Evolutionary conservation across 805 yeast species (phyloP).

Genomic region (Alloascoidea africana): DNA sequence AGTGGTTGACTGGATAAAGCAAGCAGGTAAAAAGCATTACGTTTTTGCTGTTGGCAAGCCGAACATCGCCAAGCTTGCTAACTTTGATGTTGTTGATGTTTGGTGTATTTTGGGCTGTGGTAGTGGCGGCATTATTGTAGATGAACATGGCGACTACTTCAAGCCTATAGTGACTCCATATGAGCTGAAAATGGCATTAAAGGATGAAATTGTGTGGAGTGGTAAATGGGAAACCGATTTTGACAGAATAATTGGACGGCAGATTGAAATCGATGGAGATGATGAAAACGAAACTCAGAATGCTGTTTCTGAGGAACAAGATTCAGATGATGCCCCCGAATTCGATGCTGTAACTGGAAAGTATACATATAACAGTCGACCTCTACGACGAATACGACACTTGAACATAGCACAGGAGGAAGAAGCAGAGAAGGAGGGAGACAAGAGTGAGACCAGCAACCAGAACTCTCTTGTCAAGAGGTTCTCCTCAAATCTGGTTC

Average conservation of each 20-base stretch:
- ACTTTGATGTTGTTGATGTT: slow-evolving; percentile 83
- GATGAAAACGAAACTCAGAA: slow-evolving; percentile 7
- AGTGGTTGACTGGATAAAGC: slow-evolving; percentile 43
- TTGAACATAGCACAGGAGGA: slow-evolving; percentile 37
- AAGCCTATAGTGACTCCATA: slow-evolving; percentile 92
- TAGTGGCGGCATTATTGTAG: slow-evolving; percentile 81
- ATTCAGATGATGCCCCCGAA: slow-evolving; percentile 55
- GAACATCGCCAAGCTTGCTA: slow-evolving; percentile 91
- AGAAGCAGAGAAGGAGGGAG: slow-evolving; percentile 14
- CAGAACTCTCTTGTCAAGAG: slow-evolving; percentile 34
- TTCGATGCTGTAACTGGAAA: slow-evolving; percentile 85
- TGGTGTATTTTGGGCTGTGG: slow-evolving; percentile 96
- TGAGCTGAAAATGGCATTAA: slow-evolving; percentile 71
- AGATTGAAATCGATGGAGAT: slow-evolving; percentile 10
- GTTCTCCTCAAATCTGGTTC: slow-evolving; percentile 42
- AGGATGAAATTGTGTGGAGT: slow-evolving; percentile 70
- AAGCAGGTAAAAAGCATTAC: slow-evolving; percentile 82
- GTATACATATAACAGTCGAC: slow-evolving; percentile 53
- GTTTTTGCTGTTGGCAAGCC: slow-evolving; percentile 96
- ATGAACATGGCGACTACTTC: slow-evolving; percentile 63
- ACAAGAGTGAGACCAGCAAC: slow-evolving; percentile 10
- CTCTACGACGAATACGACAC: slow-evolving; percentile 54
- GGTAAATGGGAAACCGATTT: slow-evolving; percentile 89
- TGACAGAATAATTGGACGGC: slow-evolving; percentile 31
- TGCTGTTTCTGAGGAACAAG: slow-evolving; percentile 13